Evolutionary conservation across 2,329 filamentous ascomycete species (phyloP).

Genomic region (Colletotrichum karsti): DNA sequence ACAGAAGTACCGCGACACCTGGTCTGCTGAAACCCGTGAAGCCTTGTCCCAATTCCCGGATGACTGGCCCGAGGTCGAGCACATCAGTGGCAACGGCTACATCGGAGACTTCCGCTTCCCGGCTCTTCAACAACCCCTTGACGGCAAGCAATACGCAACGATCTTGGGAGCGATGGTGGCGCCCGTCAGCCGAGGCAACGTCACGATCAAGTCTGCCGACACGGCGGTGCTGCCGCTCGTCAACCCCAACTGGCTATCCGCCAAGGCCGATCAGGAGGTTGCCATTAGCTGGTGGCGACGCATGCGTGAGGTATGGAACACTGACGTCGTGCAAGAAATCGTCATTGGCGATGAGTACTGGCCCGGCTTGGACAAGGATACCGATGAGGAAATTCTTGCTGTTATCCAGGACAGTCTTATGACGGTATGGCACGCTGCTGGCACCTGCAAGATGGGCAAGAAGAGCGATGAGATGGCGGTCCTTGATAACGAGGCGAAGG

Average conservation of each 20-base stretch:
- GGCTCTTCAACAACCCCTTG: not conserved
- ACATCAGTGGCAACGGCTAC: constrained; percentile 26
- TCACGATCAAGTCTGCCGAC: constrained; percentile 48
- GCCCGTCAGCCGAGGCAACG: constrained; percentile 51
- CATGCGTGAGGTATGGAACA: constrained; percentile 44
- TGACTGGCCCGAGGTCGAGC: not conserved
- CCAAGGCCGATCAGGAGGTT: constrained; percentile 51
- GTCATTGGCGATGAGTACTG: constrained; percentile 42
- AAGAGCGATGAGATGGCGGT: constrained; percentile 37
- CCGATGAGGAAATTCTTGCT: constrained; percentile 44
- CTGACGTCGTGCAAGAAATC: constrained; percentile 37
- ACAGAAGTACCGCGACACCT: not conserved
- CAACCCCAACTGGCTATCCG: constrained; percentile 54
- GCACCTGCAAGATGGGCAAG: constrained; percentile 62
- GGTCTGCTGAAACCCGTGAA: not conserved
- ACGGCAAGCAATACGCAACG: constrained; percentile 32
- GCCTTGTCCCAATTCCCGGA: not conserved
- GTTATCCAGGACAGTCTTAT: constrained; percentile 50
- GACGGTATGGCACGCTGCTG: constrained; percentile 61
- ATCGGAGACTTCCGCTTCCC: constrained; percentile 27
- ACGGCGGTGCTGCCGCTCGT: constrained; percentile 49
- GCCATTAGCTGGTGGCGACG: constrained; percentile 52
- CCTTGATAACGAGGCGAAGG: constrained; percentile 37
- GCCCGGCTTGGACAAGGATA: constrained; percentile 46
- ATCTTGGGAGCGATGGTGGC: constrained; percentile 41